A percentile compares a stretch with the other conserved stretches of the same genome.
phyloP scores from a whole-genome alignment of 2,329 filamentous ascomycete species.

The Periglandula ipomoeae region DNA sequence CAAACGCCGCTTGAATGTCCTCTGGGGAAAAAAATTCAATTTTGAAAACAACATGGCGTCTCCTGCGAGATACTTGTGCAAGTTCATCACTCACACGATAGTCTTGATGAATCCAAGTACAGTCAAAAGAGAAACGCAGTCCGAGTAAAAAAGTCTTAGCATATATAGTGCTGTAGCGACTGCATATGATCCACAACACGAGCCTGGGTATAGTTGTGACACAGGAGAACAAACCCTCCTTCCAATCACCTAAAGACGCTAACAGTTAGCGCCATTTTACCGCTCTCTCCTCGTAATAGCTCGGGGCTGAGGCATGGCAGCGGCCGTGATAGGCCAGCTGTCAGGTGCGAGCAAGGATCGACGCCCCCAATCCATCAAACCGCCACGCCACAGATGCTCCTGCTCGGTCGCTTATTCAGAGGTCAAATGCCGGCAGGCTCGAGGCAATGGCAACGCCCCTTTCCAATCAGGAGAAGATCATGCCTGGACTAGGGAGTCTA shows the following conservation, averaged over 20 bases:
- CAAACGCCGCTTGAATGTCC: too few species aligned
- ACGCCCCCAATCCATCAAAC: background rate
- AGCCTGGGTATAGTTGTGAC: conserved; percentile 3
- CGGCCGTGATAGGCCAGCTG: background rate
- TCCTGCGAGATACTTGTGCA: too few species aligned
- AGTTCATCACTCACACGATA: too few species aligned
- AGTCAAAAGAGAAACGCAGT: background rate
- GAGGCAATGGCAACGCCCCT: background rate
- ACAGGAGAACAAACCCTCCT: background rate
- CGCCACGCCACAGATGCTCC: background rate
- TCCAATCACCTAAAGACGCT: background rate
- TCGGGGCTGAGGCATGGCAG: background rate
- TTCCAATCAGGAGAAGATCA: background rate
- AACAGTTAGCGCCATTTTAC: background rate
- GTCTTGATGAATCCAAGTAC: background rate
- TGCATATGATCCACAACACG: background rate
- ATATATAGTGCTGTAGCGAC: background rate
- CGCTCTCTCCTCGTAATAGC: background rate
- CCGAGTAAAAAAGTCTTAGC: background rate
- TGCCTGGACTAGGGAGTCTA: background rate
- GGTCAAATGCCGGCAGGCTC: background rate
- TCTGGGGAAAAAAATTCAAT: too few species aligned
- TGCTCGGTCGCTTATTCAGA: background rate
- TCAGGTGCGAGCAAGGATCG: conserved; percentile 3
- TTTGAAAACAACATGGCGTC: too few species aligned